Conservation (phyloP, 331 rosid genomes). For the Stylosanthes scabra region DNA sequence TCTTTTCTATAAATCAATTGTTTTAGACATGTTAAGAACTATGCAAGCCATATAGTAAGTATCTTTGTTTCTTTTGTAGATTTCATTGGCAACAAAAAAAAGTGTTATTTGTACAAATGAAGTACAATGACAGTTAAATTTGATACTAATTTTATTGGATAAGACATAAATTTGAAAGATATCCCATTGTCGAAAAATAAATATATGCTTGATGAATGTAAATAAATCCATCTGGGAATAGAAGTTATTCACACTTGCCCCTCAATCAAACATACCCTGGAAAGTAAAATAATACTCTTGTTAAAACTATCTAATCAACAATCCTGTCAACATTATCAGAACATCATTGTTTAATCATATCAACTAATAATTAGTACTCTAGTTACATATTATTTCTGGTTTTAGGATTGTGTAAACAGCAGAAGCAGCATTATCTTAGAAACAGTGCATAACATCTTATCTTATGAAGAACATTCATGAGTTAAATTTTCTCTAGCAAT, state of each 20-base stretch:
- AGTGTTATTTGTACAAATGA: no score
- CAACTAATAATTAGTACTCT: neutral
- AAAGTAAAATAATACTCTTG: neutral
- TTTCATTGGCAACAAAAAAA: neutral
- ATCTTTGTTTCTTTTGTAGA: slow-evolving; percentile 6
- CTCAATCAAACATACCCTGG: neutral
- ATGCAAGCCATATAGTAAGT: neutral
- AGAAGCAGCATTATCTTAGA: neutral
- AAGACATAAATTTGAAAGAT: no score
- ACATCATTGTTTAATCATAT: neutral
- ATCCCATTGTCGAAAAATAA: no score
- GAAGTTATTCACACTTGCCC: neutral
- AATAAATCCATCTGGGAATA: no score
- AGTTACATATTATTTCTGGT: neutral
- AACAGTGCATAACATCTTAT: neutral
- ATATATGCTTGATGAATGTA: no score
- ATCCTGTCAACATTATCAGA: no score
- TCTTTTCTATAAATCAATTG: neutral
- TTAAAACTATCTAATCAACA: no score
- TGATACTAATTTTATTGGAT: no score
- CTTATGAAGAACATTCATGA: neutral
- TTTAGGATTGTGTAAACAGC: neutral
- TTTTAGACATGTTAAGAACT: neutral
- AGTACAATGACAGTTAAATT: no score
- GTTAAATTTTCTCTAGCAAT: neutral